Conservation (phyloP, 768 basidiomycete genomes). For the Termitomyces eurrhizus region DNA sequence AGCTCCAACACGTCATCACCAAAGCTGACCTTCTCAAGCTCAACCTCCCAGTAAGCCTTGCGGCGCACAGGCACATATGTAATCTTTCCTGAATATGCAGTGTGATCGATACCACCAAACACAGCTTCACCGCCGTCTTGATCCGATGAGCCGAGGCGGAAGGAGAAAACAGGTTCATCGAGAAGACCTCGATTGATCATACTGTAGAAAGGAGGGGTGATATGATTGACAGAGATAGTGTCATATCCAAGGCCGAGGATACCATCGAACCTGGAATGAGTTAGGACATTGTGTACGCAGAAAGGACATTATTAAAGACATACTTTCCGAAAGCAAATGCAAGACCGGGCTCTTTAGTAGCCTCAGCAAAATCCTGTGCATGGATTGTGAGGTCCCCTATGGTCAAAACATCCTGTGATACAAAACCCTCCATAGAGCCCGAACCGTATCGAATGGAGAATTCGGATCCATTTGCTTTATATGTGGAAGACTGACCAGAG, state of each 20-base stretch:
- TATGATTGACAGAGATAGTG: conserved; percentile 91
- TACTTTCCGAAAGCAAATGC: conserved; percentile 96
- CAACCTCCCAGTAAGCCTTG: conserved; percentile 98
- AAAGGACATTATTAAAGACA: conserved; percentile 22
- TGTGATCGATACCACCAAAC: conserved; percentile 85
- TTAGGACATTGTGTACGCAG: not conserved
- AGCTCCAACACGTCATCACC: conserved; percentile 87
- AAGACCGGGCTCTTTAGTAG: conserved; percentile 92
- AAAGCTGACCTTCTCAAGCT: conserved; percentile 81
- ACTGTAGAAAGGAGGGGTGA: conserved; percentile 91
- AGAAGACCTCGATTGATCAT: conserved; percentile 83
- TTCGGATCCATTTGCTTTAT: conserved; percentile 84
- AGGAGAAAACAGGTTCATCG: conserved; percentile 87
- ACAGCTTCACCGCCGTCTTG: conserved; percentile 86
- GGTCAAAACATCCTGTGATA: conserved; percentile 74
- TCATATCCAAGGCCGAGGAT: conserved; percentile 93
- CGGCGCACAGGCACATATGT: conserved; percentile 87
- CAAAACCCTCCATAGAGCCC: conserved; percentile 94
- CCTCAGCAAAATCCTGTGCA: conserved; percentile 89
- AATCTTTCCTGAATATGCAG: conserved; percentile 77
- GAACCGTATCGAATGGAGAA: conserved; percentile 95
- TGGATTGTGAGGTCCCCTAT: conserved; percentile 83
- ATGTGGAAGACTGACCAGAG: conserved; percentile 68
- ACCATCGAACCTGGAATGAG: conserved; percentile 74
- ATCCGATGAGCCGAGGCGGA: conserved; percentile 86